These are phyloP conservation scores for Colletotrichum chlorophyti DNA, from an alignment of 2,329 filamentous ascomycete species.

Conservation along the genomic window DNA sequence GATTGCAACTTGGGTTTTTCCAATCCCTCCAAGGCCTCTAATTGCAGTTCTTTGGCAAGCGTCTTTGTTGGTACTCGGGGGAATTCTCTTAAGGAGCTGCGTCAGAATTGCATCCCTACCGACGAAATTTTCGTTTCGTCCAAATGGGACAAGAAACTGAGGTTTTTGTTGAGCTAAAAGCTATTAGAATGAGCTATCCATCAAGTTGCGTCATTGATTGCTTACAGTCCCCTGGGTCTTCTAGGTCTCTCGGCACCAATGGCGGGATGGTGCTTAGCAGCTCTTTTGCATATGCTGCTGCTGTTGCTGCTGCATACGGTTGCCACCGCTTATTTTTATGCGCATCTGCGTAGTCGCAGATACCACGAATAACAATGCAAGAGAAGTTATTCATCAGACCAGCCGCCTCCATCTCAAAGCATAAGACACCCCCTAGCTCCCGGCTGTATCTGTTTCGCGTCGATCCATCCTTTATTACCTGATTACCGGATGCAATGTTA, in stretches of 20 bases:
- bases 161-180: neutral
- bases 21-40: slow-evolving; percentile 42
- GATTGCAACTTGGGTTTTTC: slow-evolving; percentile 48
- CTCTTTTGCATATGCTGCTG: slow-evolving; percentile 37
- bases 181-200: neutral
- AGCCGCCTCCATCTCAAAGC: slow-evolving; percentile 40
- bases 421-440: slow-evolving; percentile 31
- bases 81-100: slow-evolving; percentile 25
- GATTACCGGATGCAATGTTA: slow-evolving; percentile 40
- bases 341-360: slow-evolving; percentile 48
- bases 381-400: slow-evolving; percentile 36
- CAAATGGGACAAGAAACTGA: slow-evolving; percentile 32
- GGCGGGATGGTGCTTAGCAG: neutral
- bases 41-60: slow-evolving; percentile 36
- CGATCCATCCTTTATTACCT: slow-evolving; percentile 42
- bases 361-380: slow-evolving; percentile 44
- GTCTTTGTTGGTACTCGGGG: slow-evolving; percentile 11
- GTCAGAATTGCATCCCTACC: slow-evolving; percentile 31
- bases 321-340: slow-evolving; percentile 47
- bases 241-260: neutral
- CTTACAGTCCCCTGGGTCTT: neutral
- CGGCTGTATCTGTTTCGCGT: slow-evolving; percentile 37
- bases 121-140: slow-evolving; percentile 34
- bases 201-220: neutral
- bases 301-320: slow-evolving; percentile 40